These are phyloP conservation scores for Populus tremula DNA, from an alignment of 345 rosid genomes.

Conservation along the genomic window DNA sequence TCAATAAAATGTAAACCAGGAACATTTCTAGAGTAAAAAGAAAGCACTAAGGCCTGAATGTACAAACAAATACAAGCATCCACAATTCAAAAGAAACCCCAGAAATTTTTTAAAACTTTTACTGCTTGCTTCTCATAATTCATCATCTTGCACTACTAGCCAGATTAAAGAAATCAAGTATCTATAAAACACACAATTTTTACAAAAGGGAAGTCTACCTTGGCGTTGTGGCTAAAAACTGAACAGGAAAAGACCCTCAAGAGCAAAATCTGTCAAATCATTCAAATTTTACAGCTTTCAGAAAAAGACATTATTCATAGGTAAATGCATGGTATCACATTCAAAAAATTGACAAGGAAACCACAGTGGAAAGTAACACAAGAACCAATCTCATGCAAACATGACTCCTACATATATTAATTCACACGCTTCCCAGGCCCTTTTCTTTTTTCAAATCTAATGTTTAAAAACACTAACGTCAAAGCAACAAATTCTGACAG, in stretches of 20 bases:
- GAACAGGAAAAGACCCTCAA: neutral
- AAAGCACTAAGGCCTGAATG: neutral
- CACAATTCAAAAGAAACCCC: neutral
- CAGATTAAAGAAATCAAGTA: neutral
- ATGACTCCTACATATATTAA: neutral
- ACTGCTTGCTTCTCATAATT: neutral
- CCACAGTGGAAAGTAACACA: neutral
- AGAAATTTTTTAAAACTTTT: neutral
- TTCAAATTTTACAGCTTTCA: neutral
- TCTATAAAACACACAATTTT: neutral
- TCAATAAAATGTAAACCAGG: neutral
- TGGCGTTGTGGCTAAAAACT: neutral
- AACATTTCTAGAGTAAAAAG: neutral
- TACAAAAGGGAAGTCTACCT: neutral
- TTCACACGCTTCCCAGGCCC: neutral
- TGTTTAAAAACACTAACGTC: neutral
- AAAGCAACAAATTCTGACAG: slow-evolving; percentile 1
- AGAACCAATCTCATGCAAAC: neutral
- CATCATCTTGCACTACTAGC: neutral
- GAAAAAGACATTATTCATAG: neutral
- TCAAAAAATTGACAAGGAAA: neutral
- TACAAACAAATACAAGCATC: neutral
- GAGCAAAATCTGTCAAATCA: neutral
- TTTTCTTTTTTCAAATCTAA: neutral
- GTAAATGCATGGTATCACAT: neutral